Evolutionary conservation across 2,329 filamentous ascomycete species (phyloP).

Genomic region (Sordariomycetes sp.): DNA sequence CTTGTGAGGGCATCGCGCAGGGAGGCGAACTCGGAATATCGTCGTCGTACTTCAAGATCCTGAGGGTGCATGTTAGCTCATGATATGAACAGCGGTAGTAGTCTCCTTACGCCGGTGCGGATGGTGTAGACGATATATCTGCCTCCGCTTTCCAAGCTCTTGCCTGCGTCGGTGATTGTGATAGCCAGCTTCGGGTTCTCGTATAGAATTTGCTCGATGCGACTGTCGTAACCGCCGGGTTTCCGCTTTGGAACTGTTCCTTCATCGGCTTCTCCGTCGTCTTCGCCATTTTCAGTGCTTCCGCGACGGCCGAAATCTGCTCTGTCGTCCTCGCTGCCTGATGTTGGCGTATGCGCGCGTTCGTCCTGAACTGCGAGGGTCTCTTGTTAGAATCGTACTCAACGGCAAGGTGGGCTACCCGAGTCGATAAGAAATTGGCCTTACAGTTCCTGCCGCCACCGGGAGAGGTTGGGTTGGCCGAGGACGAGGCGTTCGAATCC

Average conservation of each 20-base stretch:
- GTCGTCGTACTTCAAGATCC: conserved; percentile 89
- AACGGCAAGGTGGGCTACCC: background rate
- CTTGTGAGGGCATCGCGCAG: conserved; percentile 80
- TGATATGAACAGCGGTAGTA: conserved; percentile 1
- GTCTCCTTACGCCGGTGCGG: conserved; percentile 70
- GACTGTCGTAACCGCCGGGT: conserved; percentile 85
- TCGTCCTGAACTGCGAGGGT: conserved; percentile 2
- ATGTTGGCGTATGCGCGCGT: conserved; percentile 47
- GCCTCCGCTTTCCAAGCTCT: conserved; percentile 85
- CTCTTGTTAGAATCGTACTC: background rate
- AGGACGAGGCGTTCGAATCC: conserved; percentile 66
- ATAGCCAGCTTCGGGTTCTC: conserved; percentile 88
- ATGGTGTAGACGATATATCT: conserved; percentile 98
- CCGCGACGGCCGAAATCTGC: conserved; percentile 26
- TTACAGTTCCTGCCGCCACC: conserved; percentile 42
- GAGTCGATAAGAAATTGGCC: conserved; percentile 16
- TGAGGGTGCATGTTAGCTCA: conserved; percentile 26
- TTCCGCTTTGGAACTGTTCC: conserved; percentile 49
- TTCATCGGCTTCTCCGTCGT: conserved; percentile 35
- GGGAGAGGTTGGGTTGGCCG: conserved; percentile 56
- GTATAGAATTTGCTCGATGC: conserved; percentile 94
- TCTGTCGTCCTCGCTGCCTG: conserved; percentile 58
- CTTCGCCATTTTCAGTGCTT: conserved; percentile 23
- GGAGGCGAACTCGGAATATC: conserved; percentile 95
- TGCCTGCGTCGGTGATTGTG: conserved; percentile 87